These are phyloP conservation scores for Phytopythium oedochilum DNA, from an alignment of 352 stramenopile genomes.

Conservation along the genomic window DNA sequence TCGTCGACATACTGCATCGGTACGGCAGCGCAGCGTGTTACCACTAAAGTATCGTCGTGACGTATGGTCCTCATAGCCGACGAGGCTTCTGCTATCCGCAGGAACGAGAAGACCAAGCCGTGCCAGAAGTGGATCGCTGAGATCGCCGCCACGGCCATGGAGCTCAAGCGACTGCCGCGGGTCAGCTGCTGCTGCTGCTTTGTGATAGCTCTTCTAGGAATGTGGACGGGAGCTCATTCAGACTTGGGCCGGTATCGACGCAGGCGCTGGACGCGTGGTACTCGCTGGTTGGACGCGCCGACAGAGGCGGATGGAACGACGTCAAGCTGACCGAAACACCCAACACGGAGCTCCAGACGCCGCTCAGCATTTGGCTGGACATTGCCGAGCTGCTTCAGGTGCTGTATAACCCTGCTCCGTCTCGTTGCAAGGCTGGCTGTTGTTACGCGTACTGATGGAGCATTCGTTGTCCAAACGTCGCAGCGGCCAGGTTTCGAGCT, in stretches of 20 bases:
- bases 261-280: constrained; percentile 80
- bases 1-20: constrained; percentile 66
- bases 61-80: not conserved
- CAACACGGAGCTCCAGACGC: constrained; percentile 60
- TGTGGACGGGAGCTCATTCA: not conserved
- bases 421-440: too few species aligned
- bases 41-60: too few species aligned
- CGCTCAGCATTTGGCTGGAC: constrained; percentile 67
- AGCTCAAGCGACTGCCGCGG: constrained; percentile 50
- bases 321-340: constrained; percentile 38
- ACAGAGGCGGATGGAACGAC: constrained; percentile 14
- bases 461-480: constrained; percentile 2
- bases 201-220: not conserved
- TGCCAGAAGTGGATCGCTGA: constrained; percentile 81
- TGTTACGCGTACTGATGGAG: not conserved
- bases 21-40: constrained; percentile 6
- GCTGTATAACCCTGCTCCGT: constrained; percentile 3
- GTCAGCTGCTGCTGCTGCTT: not conserved
- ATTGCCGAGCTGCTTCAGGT: constrained; percentile 78
- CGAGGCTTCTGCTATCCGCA: constrained; percentile 12
- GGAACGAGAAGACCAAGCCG: constrained; percentile 66
- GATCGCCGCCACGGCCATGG: constrained; percentile 43
- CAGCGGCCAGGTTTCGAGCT: constrained; percentile 53
- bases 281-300: constrained; percentile 40
- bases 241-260: not conserved